These are phyloP conservation scores for Gossypioides kirkii DNA, from an alignment of 345 rosid species.

Conservation along the genomic window DNA sequence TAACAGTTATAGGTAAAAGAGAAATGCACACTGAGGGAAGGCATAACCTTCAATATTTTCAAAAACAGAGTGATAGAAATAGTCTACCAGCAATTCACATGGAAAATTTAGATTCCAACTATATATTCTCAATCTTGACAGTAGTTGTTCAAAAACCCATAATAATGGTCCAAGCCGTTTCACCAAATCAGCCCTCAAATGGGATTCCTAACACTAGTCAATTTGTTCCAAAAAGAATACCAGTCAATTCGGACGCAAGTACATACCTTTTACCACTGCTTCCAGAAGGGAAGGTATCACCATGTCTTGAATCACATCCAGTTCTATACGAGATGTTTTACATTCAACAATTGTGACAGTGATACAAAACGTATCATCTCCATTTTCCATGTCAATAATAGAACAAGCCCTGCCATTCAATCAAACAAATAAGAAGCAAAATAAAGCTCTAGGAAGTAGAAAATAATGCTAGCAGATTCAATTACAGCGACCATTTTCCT, in stretches of 20 bases:
- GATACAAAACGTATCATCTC: conserved; percentile 11
- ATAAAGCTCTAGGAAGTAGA: not conserved
- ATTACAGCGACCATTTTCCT: not conserved
- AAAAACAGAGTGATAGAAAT: not conserved
- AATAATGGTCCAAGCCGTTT: not conserved
- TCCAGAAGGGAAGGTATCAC: conserved; percentile 11
- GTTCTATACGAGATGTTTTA: conserved; percentile 1
- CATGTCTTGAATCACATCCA: conserved; percentile 6
- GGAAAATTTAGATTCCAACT: not conserved
- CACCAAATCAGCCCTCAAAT: not conserved
- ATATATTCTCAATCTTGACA: not conserved
- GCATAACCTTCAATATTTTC: not conserved
- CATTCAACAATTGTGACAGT: conserved; percentile 3
- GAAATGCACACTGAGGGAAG: not conserved
- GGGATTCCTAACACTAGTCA: not conserved
- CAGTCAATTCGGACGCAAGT: not conserved
- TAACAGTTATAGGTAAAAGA: not conserved
- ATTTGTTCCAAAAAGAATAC: not conserved
- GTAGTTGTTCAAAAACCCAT: not conserved
- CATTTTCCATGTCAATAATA: not conserved
- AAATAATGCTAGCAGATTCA: not conserved
- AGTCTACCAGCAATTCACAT: not conserved
- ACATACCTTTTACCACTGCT: conserved; percentile 16
- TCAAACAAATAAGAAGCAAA: not conserved
- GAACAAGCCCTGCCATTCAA: conserved; percentile 15